Percentiles rank a stretch among this genome's conserved stretches.
phyloP scores from a whole-genome alignment of 768 basidiomycete genomes.

The Podaxis sp. region DNA sequence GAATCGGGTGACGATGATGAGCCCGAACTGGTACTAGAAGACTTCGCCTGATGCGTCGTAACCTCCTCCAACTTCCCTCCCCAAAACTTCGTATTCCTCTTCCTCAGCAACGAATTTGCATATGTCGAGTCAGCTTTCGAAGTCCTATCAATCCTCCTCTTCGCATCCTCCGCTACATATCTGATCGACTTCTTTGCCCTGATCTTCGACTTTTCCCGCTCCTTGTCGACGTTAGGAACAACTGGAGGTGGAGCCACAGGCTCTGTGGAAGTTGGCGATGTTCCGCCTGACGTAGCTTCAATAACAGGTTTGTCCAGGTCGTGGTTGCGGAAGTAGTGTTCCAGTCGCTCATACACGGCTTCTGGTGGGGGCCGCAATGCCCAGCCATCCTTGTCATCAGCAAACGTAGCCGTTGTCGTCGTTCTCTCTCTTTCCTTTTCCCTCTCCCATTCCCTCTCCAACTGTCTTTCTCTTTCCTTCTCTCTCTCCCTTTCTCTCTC shows the following conservation, averaged over 20 bases:
- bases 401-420: slow-evolving; percentile 46
- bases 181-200: slow-evolving; percentile 90
- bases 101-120: slow-evolving; percentile 53
- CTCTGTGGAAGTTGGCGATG: slow-evolving; percentile 71
- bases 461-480: not conserved
- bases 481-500: not conserved
- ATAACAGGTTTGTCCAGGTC: slow-evolving; percentile 96
- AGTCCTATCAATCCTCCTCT: slow-evolving; percentile 69
- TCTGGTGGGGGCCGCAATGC: slow-evolving; percentile 89
- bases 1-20: slow-evolving; percentile 45
- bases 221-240: slow-evolving; percentile 30
- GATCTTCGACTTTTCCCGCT: slow-evolving; percentile 41
- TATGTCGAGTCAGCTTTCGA: slow-evolving; percentile 56
- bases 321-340: slow-evolving; percentile 94
- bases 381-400: slow-evolving; percentile 69
- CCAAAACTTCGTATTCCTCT: slow-evolving; percentile 95
- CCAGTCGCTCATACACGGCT: slow-evolving; percentile 88
- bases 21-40: slow-evolving; percentile 36
- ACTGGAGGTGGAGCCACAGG: slow-evolving; percentile 38
- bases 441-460: slow-evolving; percentile 8
- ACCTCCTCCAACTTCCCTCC: slow-evolving; percentile 93
- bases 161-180: slow-evolving; percentile 86
- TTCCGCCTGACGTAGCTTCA: slow-evolving; percentile 78
- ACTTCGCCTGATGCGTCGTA: slow-evolving; percentile 67
- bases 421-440: slow-evolving; percentile 3